Percentiles rank a stretch among this genome's conserved stretches.
Conservation (phyloP, 2,329 filamentous ascomycete species). For the Pseudocercospora crystallina region DNA sequence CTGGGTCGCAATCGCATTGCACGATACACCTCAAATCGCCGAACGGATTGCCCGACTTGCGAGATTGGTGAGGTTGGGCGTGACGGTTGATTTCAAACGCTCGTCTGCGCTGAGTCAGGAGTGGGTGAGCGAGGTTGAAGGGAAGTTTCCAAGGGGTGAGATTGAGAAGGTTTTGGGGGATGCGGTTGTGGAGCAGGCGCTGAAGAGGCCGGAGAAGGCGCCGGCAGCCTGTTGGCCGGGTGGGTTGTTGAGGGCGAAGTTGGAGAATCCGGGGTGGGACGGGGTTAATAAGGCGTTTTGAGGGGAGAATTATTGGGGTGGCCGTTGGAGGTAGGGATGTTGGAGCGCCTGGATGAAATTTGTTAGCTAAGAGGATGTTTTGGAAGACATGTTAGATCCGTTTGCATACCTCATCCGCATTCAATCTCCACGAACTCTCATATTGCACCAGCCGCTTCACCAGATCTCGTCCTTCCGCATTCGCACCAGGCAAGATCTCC, state of each 20-base stretch:
- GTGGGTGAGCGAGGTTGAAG: constrained; percentile 28
- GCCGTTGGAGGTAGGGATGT: constrained; percentile 14
- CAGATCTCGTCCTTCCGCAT: constrained; percentile 61
- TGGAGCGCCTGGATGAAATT: constrained; percentile 14
- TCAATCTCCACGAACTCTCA: constrained; percentile 66
- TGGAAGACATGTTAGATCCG: neutral
- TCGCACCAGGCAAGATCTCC: constrained; percentile 63
- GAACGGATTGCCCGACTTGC: constrained; percentile 44
- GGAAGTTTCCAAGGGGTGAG: constrained; percentile 34
- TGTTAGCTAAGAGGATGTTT: too few species aligned
- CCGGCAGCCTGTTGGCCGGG: constrained; percentile 33
- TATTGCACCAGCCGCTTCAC: constrained; percentile 69
- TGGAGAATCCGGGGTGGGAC: constrained; percentile 24
- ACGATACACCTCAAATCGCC: constrained; percentile 47
- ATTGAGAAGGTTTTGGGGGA: constrained; percentile 48
- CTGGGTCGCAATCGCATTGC: constrained; percentile 48
- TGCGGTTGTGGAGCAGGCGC: constrained; percentile 43
- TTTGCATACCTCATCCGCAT: constrained; percentile 59
- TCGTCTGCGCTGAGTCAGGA: constrained; percentile 15
- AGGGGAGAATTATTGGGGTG: too few species aligned
- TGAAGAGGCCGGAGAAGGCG: constrained; percentile 40
- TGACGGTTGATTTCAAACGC: constrained; percentile 41
- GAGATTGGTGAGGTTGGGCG: constrained; percentile 39
- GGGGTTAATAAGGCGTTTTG: constrained; percentile 32
- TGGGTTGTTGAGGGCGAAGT: constrained; percentile 18